A percentile compares a stretch with the other conserved stretches of the same genome.
Evolutionary conservation across 2,329 filamentous ascomycete species (phyloP).

Genomic region (Helotiales sp.): DNA sequence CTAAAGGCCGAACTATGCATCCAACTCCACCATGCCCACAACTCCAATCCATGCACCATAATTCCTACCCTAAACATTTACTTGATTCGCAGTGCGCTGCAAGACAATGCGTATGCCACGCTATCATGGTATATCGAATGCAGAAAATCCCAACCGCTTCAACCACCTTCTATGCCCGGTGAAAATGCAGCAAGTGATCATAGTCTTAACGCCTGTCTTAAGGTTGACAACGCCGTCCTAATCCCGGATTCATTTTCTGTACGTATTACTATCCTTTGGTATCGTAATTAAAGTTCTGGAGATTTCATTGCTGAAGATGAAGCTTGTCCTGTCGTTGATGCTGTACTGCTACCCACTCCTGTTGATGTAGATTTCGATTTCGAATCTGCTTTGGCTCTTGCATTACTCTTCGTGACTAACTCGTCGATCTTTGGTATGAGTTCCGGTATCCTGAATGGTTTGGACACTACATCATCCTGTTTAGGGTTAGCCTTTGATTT

Average conservation of each 20-base stretch:
- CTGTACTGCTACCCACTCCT: not conserved
- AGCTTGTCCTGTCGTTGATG: not conserved
- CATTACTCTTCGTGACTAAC: constrained; percentile 22
- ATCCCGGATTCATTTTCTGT: no score
- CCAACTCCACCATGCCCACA: not conserved
- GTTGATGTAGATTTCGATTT: not conserved
- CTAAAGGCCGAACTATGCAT: not conserved
- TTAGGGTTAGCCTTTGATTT: constrained; percentile 20
- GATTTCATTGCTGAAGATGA: not conserved
- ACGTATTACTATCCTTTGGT: no score
- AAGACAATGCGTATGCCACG: no score
- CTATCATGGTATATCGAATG: not conserved
- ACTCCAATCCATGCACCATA: not conserved
- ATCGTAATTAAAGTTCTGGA: no score
- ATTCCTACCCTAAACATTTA: no score
- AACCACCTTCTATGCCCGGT: not conserved
- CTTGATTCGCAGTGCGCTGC: no score
- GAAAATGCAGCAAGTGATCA: not conserved
- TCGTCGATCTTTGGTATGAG: constrained; percentile 67
- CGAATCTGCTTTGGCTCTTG: no score
- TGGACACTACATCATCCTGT: constrained; percentile 73
- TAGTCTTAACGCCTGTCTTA: not conserved
- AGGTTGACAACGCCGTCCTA: no score
- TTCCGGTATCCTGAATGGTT: constrained; percentile 76
- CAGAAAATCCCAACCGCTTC: not conserved